These are phyloP conservation scores for Trichoderma polysporum DNA, from an alignment of 2,329 filamentous ascomycete species.

Conservation along the genomic window DNA sequence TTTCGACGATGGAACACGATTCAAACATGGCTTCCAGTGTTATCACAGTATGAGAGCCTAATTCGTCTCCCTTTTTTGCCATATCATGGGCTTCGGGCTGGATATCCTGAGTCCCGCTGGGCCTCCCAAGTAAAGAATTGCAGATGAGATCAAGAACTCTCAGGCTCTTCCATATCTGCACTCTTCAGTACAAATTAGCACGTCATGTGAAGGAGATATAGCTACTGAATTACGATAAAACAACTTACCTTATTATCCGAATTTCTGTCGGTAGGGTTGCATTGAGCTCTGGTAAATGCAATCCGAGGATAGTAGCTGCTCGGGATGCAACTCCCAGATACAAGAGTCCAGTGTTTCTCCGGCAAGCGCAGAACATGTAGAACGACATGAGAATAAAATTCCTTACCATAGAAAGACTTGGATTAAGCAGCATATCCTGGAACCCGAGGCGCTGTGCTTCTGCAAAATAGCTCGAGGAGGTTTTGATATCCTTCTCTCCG, in stretches of 20 bases:
- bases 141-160: not conserved
- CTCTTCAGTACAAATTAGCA: not conserved
- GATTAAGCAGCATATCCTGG: not conserved
- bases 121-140: not conserved
- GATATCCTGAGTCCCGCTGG: not conserved
- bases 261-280: not conserved
- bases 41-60: not conserved
- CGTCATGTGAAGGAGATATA: too few relatives aligned
- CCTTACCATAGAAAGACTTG: not conserved
- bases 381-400: not conserved
- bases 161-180: not conserved
- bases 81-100: not conserved
- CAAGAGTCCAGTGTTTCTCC: not conserved
- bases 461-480: not conserved
- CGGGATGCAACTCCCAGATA: not conserved
- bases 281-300: not conserved
- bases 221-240: not conserved
- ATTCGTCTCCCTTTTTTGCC: not conserved
- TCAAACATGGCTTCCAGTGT: not conserved
- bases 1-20: not conserved
- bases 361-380: not conserved
- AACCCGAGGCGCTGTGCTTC: not conserved
- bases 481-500: not conserved
- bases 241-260: not conserved
- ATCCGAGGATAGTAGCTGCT: not conserved